Percentiles rank a stretch among this genome's conserved stretches.
phyloP scores from a whole-genome alignment of 225 moss, liverwort and hornwort species.

The Polytrichum commune region DNA sequence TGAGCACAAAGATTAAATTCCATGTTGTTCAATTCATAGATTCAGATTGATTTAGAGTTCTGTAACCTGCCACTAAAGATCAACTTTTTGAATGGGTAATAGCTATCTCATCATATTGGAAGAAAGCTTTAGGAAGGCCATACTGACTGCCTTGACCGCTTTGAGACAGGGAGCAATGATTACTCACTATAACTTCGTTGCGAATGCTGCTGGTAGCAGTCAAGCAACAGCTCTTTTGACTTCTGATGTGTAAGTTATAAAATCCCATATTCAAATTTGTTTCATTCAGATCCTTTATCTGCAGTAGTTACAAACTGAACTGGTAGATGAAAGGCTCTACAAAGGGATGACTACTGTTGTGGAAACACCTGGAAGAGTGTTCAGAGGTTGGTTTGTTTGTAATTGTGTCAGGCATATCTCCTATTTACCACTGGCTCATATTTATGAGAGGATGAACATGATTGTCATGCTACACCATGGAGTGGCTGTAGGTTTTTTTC shows the following conservation, averaged over 20 bases:
- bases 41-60: no score
- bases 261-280: not conserved
- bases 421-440: slow-evolving; percentile 90
- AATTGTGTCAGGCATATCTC: slow-evolving; percentile 56
- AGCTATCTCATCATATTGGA: no score
- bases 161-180: slow-evolving; percentile 76
- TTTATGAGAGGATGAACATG: slow-evolving; percentile 88
- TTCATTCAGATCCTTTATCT: not conserved
- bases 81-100: no score
- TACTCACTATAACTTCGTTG: slow-evolving; percentile 69
- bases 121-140: no score
- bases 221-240: slow-evolving; percentile 14
- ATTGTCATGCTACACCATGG: slow-evolving; percentile 68
- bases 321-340: no score
- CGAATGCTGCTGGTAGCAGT: slow-evolving; percentile 75
- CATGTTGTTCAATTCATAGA: no score
- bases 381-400: no score
- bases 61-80: no score
- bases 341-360: not conserved
- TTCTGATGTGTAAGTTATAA: slow-evolving; percentile 62
- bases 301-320: not conserved
- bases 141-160: slow-evolving; percentile 7
- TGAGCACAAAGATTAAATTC: no score
- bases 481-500: slow-evolving; percentile 77
- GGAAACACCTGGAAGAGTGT: not conserved